Percentiles rank a stretch among this genome's conserved stretches.
These are phyloP conservation scores for Trifolium dubium DNA, from an alignment of 306 rosid genomes.

Conservation along the genomic window DNA sequence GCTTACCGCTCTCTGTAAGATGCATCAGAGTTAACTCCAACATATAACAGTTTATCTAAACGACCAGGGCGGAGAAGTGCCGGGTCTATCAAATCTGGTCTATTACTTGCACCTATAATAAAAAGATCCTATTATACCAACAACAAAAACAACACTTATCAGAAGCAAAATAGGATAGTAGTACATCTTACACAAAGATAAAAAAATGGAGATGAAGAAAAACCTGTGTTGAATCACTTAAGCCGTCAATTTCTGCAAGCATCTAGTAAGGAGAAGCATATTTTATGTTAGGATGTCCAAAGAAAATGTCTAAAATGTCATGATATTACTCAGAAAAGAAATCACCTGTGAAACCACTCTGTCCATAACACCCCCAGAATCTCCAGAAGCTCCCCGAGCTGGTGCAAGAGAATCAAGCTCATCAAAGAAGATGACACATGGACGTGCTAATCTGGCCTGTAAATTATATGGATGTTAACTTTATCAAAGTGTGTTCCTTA, in stretches of 20 bases:
- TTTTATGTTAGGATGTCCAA: slow-evolving; percentile 36
- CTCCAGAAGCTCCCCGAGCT: slow-evolving; percentile 96
- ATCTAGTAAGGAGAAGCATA: slow-evolving; percentile 57
- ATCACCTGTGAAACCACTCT: slow-evolving; percentile 97
- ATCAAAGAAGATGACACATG: slow-evolving; percentile 95
- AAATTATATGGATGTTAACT: slow-evolving; percentile 22
- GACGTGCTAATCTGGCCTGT: slow-evolving; percentile 95
- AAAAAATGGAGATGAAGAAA: slow-evolving; percentile 17
- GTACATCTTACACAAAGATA: slow-evolving; percentile 3
- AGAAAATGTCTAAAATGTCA: slow-evolving; percentile 27
- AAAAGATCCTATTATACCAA: slow-evolving; percentile 73
- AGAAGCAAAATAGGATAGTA: slow-evolving; percentile 33
- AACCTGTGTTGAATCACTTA: slow-evolving; percentile 92
- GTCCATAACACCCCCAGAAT: slow-evolving; percentile 98
- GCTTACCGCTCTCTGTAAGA: slow-evolving; percentile 82
- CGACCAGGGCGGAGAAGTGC: slow-evolving; percentile 96
- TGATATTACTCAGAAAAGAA: slow-evolving; percentile 19
- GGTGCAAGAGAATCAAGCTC: slow-evolving; percentile 99
- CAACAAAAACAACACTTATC: slow-evolving; percentile 38
- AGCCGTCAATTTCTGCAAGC: slow-evolving; percentile 98
- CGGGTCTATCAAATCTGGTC: slow-evolving; percentile 96
- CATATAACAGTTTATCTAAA: slow-evolving; percentile 89
- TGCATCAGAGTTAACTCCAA: slow-evolving; percentile 89
- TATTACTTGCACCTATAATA: slow-evolving; percentile 96
- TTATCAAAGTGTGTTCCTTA: slow-evolving; percentile 34